Conservation (phyloP, 2,329 filamentous ascomycete species). For the Aspergillus fumigatiaffinis region DNA sequence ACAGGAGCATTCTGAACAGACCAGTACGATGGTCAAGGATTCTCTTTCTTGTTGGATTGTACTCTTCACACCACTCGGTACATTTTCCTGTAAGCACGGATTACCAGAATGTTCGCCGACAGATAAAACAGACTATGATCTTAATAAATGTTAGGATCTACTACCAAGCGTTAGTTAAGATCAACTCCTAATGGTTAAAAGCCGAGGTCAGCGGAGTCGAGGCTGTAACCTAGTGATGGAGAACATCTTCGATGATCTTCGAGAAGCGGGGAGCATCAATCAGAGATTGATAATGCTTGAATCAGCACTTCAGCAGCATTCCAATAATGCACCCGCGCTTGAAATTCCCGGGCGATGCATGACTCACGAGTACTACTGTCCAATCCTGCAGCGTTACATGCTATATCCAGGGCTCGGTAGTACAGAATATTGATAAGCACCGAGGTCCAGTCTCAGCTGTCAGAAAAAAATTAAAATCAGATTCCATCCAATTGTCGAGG, state of each 20-base stretch:
- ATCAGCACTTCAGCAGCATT: not conserved
- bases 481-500: not conserved
- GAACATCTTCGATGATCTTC: no score
- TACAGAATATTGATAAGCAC: not conserved
- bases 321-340: not conserved
- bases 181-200: not conserved
- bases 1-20: not conserved
- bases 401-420: not conserved
- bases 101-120: no score
- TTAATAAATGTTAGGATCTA: no score
- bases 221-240: not conserved
- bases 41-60: not conserved
- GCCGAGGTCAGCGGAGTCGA: no score
- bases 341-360: not conserved
- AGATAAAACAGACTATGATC: not conserved
- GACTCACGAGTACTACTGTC: not conserved
- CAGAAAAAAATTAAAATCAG: not conserved
- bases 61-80: not conserved
- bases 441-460: not conserved
- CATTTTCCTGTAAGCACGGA: not conserved
- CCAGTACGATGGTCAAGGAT: not conserved
- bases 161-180: no score
- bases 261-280: not conserved
- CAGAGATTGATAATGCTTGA: not conserved
- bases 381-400: not conserved